A percentile compares a stretch with the other conserved stretches of the same genome.
Conservation (phyloP, 176 grass and related monocot genomes). For the Zea luxurians region DNA sequence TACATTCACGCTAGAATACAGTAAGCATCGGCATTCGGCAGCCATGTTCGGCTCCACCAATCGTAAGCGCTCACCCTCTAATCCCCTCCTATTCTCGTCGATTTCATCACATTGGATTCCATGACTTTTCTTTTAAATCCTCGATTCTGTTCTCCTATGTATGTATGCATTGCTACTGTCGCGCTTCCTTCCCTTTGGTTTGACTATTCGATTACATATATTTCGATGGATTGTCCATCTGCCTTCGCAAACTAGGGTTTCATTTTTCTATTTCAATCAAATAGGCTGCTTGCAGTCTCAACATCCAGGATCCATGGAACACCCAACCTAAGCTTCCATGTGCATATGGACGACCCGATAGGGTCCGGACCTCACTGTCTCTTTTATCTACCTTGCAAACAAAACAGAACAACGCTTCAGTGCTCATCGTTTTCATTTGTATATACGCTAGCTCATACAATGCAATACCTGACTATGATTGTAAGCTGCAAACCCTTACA, state of each 20-base stretch:
- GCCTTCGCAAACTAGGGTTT: neutral
- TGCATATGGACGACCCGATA: neutral
- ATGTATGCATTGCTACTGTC: neutral
- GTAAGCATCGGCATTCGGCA: neutral
- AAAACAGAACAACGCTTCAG: neutral
- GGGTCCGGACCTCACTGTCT: neutral
- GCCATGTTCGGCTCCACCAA: constrained; percentile 64
- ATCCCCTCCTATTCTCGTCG: neutral
- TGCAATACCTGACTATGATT: neutral
- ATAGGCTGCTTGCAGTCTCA: neutral
- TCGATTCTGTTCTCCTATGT: neutral
- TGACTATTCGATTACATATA: neutral
- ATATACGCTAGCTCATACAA: neutral
- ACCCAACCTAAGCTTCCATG: neutral
- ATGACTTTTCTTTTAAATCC: too few species aligned
- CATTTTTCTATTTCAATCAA: neutral
- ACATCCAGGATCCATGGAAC: neutral
- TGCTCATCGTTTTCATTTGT: neutral
- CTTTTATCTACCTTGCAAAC: neutral
- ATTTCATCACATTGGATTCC: neutral
- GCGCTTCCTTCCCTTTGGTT: neutral
- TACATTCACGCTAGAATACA: neutral
- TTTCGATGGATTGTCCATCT: neutral
- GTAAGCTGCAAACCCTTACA: neutral
- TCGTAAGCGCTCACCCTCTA: constrained; percentile 27